phyloP scores from a whole-genome alignment of 2,329 filamentous ascomycete species.

The Fusarium sp. region DNA sequence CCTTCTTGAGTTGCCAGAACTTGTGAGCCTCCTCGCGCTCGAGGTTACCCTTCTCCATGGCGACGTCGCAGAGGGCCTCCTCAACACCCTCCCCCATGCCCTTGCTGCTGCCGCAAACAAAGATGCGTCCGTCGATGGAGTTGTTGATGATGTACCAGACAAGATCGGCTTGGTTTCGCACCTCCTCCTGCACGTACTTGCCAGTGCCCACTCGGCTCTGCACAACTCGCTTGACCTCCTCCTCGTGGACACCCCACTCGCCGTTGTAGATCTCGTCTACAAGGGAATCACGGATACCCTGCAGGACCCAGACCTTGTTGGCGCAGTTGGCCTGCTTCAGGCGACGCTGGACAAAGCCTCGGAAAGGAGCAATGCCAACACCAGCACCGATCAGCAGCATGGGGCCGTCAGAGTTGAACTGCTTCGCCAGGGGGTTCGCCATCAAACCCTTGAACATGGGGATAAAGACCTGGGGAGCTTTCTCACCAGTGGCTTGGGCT shows the following conservation, averaged over 20 bases:
- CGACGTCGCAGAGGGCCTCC: slow-evolving; percentile 85
- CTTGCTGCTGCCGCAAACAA: slow-evolving; percentile 94
- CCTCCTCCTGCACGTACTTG: slow-evolving; percentile 96
- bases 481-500: slow-evolving; percentile 71
- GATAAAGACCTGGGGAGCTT: slow-evolving; percentile 74
- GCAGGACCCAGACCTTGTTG: slow-evolving; percentile 97
- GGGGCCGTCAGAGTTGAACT: slow-evolving; percentile 93
- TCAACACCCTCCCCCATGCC: slow-evolving; percentile 99
- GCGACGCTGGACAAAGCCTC: slow-evolving; percentile 94
- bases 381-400: slow-evolving; percentile 98
- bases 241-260: slow-evolving; percentile 94
- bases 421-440: slow-evolving; percentile 92
- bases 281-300: slow-evolving; percentile 92
- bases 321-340: slow-evolving; percentile 95
- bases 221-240: slow-evolving; percentile 85
- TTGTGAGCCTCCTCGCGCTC: slow-evolving; percentile 82
- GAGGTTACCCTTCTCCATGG: slow-evolving; percentile 91
- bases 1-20: slow-evolving; percentile 94
- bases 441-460: slow-evolving; percentile 99
- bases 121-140: slow-evolving; percentile 92
- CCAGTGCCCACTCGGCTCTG: slow-evolving; percentile 82
- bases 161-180: slow-evolving; percentile 89
- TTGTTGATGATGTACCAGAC: slow-evolving; percentile 99
- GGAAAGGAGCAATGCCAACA: slow-evolving; percentile 96
- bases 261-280: slow-evolving; percentile 97